Evolutionary conservation across 2,329 filamentous ascomycete genomes (phyloP), one percentile per base, ranked within the genome.

Genomic region (Fusarium sp.): DNA sequence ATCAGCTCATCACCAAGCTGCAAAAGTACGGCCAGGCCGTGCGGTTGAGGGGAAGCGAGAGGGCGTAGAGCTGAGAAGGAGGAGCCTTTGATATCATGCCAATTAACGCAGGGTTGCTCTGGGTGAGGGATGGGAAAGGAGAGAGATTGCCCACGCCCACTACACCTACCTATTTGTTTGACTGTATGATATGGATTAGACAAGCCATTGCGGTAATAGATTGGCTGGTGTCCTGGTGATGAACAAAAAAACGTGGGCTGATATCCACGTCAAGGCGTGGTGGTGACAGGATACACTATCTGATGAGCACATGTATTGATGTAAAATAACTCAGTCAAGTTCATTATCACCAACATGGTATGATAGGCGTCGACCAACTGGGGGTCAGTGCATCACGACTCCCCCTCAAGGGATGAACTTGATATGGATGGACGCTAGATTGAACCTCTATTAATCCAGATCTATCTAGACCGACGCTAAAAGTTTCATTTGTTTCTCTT

Each of bases 1-100:
- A 99, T 84, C 94, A 97, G 84, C 89, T 99, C 73, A 98, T 99
- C 82, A 99, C 96, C 67, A 99, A 99, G 89, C 88, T 99, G 77
- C 96, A 99, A 86, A 99, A 99, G 89, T 99, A 99, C 83, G 96
- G 96, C 52, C 96, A 99, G 85, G 93, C 96, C 3, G 96, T 99
- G 74, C 91, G 96, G 80, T 88, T 99, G 85, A 91, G 96, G 79
- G 96, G 96, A 45, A 98, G 96, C 81, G 96, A 99, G 88, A 91
- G 96, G 79, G 94, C 94, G 70, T 75, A 73, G 54, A 64, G n/a
- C 34, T 37, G n/a, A 22, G 31, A 34, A 34, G 31, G n/a, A 47
- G 37, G 47, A 58, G 50, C 45, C 42, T n/a, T 34, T 59, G 59
- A 52, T 62, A 50, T 68, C 34, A 72, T 72, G 69, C 58, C 64